A percentile compares a stretch with the other conserved stretches of the same genome.
Evolutionary conservation across 441 rosid species (phyloP).

Genomic region (Populus hybrid): DNA sequence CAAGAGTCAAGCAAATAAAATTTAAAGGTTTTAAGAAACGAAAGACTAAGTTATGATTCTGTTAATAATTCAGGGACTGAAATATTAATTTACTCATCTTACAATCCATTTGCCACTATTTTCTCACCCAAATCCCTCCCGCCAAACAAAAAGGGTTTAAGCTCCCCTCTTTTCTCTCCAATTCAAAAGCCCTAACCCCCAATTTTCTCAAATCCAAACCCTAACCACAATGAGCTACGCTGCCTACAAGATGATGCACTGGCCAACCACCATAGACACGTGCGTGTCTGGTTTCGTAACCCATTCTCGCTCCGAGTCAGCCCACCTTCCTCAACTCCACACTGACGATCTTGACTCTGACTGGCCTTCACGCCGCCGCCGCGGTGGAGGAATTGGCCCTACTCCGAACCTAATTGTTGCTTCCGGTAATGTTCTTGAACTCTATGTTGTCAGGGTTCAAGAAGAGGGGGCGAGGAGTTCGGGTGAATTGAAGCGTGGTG

Average conservation of each 20-base stretch:
- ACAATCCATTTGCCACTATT: neutral
- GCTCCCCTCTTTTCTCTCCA: neutral
- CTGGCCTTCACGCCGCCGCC: constrained; percentile 48
- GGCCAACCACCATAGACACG: constrained; percentile 85
- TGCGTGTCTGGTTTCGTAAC: constrained; percentile 91
- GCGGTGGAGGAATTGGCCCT: constrained; percentile 67
- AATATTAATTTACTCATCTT: neutral
- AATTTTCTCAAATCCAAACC: constrained; percentile 1
- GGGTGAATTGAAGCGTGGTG: constrained; percentile 63
- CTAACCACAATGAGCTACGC: constrained; percentile 73
- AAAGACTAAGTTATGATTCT: neutral
- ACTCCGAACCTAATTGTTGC: constrained; percentile 75
- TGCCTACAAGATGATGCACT: constrained; percentile 96
- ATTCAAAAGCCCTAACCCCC: constrained; percentile 30
- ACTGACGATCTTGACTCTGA: constrained; percentile 51
- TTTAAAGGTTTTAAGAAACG: neutral
- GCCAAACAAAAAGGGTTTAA: neutral
- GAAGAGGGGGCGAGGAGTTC: constrained; percentile 57
- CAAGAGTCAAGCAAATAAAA: too few species aligned
- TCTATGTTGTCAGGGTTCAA: constrained; percentile 79
- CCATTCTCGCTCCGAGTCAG: constrained; percentile 63
- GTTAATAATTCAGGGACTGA: neutral
- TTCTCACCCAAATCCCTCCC: neutral
- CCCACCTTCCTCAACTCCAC: constrained; percentile 43
- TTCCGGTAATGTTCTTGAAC: constrained; percentile 78